Evolutionary conservation across 805 yeast species (phyloP), one percentile per base, ranked within the genome.

Genomic region (Zygoascus ofunaensis): DNA sequence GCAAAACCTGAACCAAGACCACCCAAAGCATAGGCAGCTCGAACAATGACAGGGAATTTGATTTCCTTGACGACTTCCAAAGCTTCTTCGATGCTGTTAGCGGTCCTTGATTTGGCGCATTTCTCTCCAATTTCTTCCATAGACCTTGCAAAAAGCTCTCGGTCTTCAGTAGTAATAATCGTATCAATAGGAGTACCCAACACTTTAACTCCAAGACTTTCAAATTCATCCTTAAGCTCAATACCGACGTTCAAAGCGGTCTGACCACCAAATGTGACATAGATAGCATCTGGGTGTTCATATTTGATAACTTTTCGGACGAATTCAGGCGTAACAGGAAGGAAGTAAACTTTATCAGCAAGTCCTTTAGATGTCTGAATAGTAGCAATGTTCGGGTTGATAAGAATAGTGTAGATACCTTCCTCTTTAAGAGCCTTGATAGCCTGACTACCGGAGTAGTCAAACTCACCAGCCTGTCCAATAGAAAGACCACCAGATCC

Each of bases 401-500:
- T 89, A 60, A 92, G 76, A 55, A 92, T 82, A 46, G 97, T 89
- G 74, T 90, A 87, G 53, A 90, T 92, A 50, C 96, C 96, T 69
- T 89, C 97, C 71, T 92, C 97, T 66, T 87, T 90, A 69, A 92
- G 74, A 39, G 98, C 98, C 69, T 92, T 92, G 69, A 92, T 92
- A 48, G 98, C 98, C 70, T 92, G 98, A 45, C 96, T 87, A 60
- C 98, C 98, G 38, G 97, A 87, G 70, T 92, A 92, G 66, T 92
- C 98, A 61, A 92, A 92, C 70, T 92, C 98, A 68, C 98, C 98
- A 52, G 98, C 98, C 72, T 92, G 98, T 54, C 98, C 98, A 63
- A 92, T 92, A 45, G 95, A 85, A 58, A 92, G 74, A 64, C 98
- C 98, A 72, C 98, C 98, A 42, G 97, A 89, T 59, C 98, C 98